A percentile compares a stretch with the other conserved stretches of the same genome.
phyloP scores from a whole-genome alignment of 192 early-diverging fungal genomes.

The Umbelopsis ramanniana region DNA sequence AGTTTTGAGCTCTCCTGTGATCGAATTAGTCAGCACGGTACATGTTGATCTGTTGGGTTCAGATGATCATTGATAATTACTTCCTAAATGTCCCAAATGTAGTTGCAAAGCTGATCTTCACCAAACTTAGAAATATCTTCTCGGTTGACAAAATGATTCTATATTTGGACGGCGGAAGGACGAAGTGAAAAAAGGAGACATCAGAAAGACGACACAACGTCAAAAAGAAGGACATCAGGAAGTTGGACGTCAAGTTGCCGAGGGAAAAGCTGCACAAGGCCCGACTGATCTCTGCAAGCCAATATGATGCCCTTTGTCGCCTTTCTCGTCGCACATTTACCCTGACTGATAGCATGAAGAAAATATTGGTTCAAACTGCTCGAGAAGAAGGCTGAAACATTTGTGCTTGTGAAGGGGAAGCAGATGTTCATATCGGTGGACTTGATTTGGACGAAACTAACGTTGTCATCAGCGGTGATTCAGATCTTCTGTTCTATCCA shows the following conservation, averaged over 20 bases:
- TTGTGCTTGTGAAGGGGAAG: background rate
- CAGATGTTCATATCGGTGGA: slow-evolving; percentile 7
- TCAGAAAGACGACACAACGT: background rate
- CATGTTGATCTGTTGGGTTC: slow-evolving; percentile 7
- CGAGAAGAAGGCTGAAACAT: slow-evolving; percentile 7
- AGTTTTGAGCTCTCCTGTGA: slow-evolving; percentile 8
- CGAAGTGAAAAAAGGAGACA: slow-evolving; percentile 1
- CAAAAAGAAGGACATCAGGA: slow-evolving; percentile 11
- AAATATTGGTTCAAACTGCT: slow-evolving; percentile 2
- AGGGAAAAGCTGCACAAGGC: slow-evolving; percentile 7
- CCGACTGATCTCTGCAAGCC: slow-evolving; percentile 10
- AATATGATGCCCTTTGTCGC: slow-evolving; percentile 10
- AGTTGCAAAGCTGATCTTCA: slow-evolving; percentile 4
- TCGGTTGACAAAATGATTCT: background rate
- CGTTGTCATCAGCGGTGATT: slow-evolving; percentile 1
- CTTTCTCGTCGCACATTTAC: slow-evolving; percentile 8
- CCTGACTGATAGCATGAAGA: slow-evolving; percentile 5
- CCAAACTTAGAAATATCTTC: background rate
- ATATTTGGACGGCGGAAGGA: slow-evolving; percentile 10
- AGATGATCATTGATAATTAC: slow-evolving; percentile 4
- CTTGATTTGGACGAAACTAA: slow-evolving; percentile 8
- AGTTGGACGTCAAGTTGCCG: slow-evolving; percentile 2
- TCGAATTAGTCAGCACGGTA: slow-evolving; percentile 2
- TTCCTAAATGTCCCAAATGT: slow-evolving; percentile 7
- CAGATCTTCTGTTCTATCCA: too few relatives aligned